Conservation (phyloP, 768 basidiomycete genomes). For the Ramaria sp. region DNA sequence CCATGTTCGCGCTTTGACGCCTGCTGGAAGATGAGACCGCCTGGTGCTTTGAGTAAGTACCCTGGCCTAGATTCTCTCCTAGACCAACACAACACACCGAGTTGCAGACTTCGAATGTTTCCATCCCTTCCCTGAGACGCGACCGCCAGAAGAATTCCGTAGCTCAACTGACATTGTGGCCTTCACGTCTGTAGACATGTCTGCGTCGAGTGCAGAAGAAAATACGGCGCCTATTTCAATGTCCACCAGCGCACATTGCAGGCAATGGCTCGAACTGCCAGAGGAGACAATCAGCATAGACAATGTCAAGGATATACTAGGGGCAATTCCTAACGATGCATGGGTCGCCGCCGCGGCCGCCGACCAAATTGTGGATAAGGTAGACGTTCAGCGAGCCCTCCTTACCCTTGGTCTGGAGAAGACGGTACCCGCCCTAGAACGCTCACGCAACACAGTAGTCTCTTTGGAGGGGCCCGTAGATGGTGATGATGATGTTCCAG, state of each 20-base stretch:
- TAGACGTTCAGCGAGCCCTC: constrained; percentile 43
- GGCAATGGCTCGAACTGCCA: constrained; percentile 42
- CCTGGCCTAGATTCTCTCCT: no score
- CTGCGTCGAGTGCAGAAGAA: background rate
- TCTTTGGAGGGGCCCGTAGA: constrained; percentile 15
- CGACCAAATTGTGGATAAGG: constrained; percentile 55
- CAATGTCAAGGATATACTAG: constrained; percentile 36
- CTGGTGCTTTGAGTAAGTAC: constrained; percentile 24
- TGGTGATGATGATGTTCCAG: constrained; percentile 11
- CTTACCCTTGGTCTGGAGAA: constrained; percentile 55
- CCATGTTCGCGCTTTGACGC: constrained; percentile 58
- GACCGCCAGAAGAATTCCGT: background rate
- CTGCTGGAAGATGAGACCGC: constrained; percentile 55
- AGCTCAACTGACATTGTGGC: background rate
- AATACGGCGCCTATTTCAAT: background rate
- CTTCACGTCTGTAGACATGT: background rate
- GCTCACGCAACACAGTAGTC: constrained; percentile 28
- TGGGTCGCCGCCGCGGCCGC: constrained; percentile 71
- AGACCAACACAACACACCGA: background rate
- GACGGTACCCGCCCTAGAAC: constrained; percentile 37
- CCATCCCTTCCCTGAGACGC: constrained; percentile 7
- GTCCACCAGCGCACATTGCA: constrained; percentile 6
- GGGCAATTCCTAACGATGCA: constrained; percentile 48
- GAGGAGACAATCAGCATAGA: constrained; percentile 50
- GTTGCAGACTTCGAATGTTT: constrained; percentile 2